A percentile compares a stretch with the other conserved stretches of the same genome.
Evolutionary conservation across 768 basidiomycete genomes (phyloP).

Genomic region (Galerina sulciceps): DNA sequence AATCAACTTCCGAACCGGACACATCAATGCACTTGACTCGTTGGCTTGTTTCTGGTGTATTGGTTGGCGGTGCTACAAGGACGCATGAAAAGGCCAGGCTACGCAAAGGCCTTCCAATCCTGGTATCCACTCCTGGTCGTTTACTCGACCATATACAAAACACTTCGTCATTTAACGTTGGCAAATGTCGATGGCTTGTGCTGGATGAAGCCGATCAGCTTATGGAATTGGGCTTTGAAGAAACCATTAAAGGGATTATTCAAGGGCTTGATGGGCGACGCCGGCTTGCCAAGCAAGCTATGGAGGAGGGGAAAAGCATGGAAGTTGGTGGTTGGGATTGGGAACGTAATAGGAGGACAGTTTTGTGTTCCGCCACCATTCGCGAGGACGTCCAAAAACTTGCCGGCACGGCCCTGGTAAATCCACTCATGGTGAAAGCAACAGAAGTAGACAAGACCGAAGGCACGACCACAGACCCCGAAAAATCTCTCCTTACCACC

Average conservation of each 20-base stretch:
- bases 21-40: slow-evolving; percentile 64
- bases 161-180: slow-evolving; percentile 89
- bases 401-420: slow-evolving; percentile 77
- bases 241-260: slow-evolving; percentile 90
- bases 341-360: slow-evolving; percentile 75
- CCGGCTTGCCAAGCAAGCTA: slow-evolving; percentile 72
- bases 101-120: slow-evolving; percentile 92
- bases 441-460: slow-evolving; percentile 50
- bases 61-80: slow-evolving; percentile 93
- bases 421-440: slow-evolving; percentile 86
- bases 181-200: slow-evolving; percentile 94
- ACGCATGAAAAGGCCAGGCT: slow-evolving; percentile 95
- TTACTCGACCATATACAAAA: slow-evolving; percentile 96
- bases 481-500: slow-evolving; percentile 6
- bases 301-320: slow-evolving; percentile 64
- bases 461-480: not conserved
- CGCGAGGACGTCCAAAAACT: slow-evolving; percentile 93
- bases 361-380: slow-evolving; percentile 97
- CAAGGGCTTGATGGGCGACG: slow-evolving; percentile 83
- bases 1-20: slow-evolving; percentile 52
- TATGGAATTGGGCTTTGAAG: slow-evolving; percentile 98
- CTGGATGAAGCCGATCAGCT: slow-evolving; percentile 96
- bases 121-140: slow-evolving; percentile 95
- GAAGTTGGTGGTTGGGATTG: slow-evolving; percentile 90
- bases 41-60: slow-evolving; percentile 91